Evolutionary conservation across 169 alveolate species (phyloP).

Genomic region (Plasmodium reichenowi): DNA sequence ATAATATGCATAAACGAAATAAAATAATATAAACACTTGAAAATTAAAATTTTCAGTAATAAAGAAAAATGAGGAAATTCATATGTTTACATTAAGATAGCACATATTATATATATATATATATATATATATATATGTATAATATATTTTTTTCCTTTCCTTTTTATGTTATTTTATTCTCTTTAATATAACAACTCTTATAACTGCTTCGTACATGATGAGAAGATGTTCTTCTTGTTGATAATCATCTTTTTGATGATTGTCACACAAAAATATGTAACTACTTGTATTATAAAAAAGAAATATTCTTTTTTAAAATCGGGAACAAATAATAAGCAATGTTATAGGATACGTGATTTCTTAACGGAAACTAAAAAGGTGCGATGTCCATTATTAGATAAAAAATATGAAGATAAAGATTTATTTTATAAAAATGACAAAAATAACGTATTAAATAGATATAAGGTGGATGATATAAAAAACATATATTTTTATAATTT

Average conservation of each 20-base stretch:
- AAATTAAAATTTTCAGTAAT: no score
- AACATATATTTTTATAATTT: constrained; percentile 38
- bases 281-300: constrained; percentile 39
- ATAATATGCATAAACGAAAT: no score
- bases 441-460: constrained; percentile 16
- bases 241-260: constrained; percentile 62
- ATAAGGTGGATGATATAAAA: constrained; percentile 44
- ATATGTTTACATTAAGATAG: no score
- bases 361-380: neutral
- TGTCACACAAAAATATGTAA: constrained; percentile 18
- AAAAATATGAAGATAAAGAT: neutral
- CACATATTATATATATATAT: no score
- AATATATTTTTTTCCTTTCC: no score
- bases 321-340: no score
- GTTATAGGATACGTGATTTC: neutral
- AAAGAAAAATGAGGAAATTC: no score
- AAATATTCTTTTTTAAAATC: constrained; percentile 4
- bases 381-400: neutral
- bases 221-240: constrained; percentile 21
- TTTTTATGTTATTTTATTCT: no score
- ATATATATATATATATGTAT: no score
- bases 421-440: neutral
- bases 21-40: no score
- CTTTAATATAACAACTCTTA: no score
- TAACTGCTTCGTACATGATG: neutral